A percentile compares a stretch with the other conserved stretches of the same genome.
Conservation (phyloP, 2,329 filamentous ascomycete species). For the Teratosphaeriaceae sp. region DNA sequence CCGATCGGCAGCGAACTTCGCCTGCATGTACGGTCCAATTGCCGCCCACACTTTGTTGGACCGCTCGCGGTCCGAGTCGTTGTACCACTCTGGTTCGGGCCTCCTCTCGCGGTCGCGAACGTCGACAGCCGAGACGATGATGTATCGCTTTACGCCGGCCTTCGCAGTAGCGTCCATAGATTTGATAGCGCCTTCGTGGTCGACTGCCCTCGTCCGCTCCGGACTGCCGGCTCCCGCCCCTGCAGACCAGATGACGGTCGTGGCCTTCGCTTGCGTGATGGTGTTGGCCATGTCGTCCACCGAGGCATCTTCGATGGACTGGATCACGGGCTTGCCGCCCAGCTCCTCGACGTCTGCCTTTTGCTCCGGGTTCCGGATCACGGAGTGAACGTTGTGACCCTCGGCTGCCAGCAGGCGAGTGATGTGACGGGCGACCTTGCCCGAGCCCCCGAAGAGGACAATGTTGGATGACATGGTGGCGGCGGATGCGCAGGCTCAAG, state of each 20-base stretch:
- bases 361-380: constrained; percentile 32
- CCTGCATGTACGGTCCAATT: constrained; percentile 36
- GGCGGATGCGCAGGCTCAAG: too few species aligned
- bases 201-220: constrained; percentile 52
- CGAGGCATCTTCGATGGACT: constrained; percentile 35
- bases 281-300: constrained; percentile 33
- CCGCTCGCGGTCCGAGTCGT: constrained; percentile 30
- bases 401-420: constrained; percentile 24
- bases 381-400: constrained; percentile 26
- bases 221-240: constrained; percentile 35
- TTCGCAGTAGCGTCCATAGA: constrained; percentile 55
- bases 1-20: constrained; percentile 39
- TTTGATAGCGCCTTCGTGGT: constrained; percentile 57
- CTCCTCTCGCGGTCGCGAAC: constrained; percentile 42
- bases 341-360: constrained; percentile 31
- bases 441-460: constrained; percentile 31
- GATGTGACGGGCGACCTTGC: constrained; percentile 31
- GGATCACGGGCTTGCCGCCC: constrained; percentile 38
- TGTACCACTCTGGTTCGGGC: constrained; percentile 40
- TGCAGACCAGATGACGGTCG: constrained; percentile 27
- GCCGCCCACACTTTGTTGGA: constrained; percentile 34
- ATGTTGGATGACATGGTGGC: constrained; percentile 15
- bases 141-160: constrained; percentile 53
- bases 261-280: constrained; percentile 31
- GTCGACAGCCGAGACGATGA: constrained; percentile 57